A percentile compares a stretch with the other conserved stretches of the same genome.
Evolutionary conservation across 495 filamentous ascomycete species (phyloP).

Genomic region (Daldinia vernicosa): DNA sequence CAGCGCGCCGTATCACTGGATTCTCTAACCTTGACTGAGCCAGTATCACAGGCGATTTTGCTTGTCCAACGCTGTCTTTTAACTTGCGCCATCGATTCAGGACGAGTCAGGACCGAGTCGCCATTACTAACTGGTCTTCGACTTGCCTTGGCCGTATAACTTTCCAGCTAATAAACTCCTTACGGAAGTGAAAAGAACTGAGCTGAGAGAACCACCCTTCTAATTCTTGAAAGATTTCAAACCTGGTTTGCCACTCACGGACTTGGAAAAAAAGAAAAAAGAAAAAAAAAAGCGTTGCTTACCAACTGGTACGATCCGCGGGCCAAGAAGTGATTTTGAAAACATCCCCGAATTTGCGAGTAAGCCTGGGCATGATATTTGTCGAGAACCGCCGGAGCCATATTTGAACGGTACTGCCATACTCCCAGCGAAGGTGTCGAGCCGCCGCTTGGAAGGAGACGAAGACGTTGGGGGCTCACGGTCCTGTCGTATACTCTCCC

Average conservation of each 20-base stretch:
- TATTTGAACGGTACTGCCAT: conserved; percentile 29
- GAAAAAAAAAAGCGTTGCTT: conserved; percentile 26
- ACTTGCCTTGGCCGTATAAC: conserved; percentile 37
- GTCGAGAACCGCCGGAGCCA: conserved; percentile 17
- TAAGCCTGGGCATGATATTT: conserved; percentile 28
- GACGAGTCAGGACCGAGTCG: conserved; percentile 23
- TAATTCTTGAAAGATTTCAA: conserved; percentile 16
- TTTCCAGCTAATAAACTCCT: conserved; percentile 26
- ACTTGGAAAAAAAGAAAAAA: conserved; percentile 14
- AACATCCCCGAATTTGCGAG: conserved; percentile 24
- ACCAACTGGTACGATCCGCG: conserved; percentile 18
- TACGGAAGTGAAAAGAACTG: conserved; percentile 13
- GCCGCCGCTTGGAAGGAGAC: conserved; percentile 32
- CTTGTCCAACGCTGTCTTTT: conserved; percentile 54
- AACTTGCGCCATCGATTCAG: conserved; percentile 40
- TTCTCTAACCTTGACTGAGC: conserved; percentile 52
- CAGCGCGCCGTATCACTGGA: conserved; percentile 56
- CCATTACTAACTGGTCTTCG: conserved; percentile 33
- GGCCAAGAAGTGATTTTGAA: conserved; percentile 13
- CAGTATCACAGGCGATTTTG: conserved; percentile 56
- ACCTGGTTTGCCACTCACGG: conserved; percentile 12
- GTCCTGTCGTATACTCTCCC: conserved; percentile 41
- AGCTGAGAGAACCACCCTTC: conserved; percentile 17
- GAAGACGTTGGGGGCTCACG: conserved; percentile 42
- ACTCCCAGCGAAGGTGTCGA: conserved; percentile 25